Base-by-base conservation (phyloP, 139 green algal species). In the Chlorokybus atmophyticus region DNA sequence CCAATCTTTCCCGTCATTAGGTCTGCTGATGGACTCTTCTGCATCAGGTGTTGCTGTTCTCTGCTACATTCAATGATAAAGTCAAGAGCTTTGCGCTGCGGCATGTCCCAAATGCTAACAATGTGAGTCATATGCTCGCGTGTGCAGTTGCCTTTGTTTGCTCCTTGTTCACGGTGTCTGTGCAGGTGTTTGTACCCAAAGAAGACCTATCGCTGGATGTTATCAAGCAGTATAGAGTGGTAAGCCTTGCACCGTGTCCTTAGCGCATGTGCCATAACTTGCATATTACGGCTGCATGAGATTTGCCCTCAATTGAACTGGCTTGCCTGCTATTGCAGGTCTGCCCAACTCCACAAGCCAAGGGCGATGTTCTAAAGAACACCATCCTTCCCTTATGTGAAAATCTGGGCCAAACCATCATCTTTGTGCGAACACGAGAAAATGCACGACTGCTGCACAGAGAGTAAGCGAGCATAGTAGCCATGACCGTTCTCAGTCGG, bases 371-470 rank as follows among this genome's bases (percentile, higher is more conserved):
- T 44, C 75, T 97, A 30, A 80, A 82, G 54, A 79, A 97, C 79
- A 87, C 93, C 60, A 85, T 88, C 51, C 90, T 93, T 62, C 78
- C 81, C 44, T 82, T 89, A 67, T 93, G 83, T 60, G 87, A 97
- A 63, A 90, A 88, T 54, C 76, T 99, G 47, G 91, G 91, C 0
- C 91, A 99, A 72, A 95, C 87, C 27, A 97, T 98, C 70, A 95
- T 97, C 59, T 98, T 98, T 70, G 86, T 94, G 47, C 67, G 82
- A 19, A 76, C 71, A 49, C 52, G 67, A 19, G 66, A 73, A n/a
- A 60, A 23, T 4, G 62, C 57, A 3, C 44, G 63, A 6, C 29
- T 58, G 21, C 53, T 81, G 29, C 39, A 59, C 41, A 19, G 32
- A 2, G 26, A 44, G 35, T 44, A 14, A 44, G 35, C 14, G 35